Conservation (phyloP, 1,284 basidiomycete species). For the Caloboletus firmus region DNA sequence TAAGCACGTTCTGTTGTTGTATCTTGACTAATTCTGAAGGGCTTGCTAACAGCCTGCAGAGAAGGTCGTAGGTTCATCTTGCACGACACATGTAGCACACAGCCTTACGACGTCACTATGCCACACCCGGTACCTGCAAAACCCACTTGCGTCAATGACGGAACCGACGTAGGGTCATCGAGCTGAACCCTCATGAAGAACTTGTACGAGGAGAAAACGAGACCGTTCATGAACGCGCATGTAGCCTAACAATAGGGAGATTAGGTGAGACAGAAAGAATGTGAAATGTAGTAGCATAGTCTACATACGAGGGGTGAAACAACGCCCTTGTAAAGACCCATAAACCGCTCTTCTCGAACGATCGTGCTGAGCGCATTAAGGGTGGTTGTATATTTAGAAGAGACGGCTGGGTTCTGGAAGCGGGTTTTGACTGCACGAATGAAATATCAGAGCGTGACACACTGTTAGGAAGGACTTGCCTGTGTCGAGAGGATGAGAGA, state of each 20-base stretch:
- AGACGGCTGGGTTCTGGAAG: constrained; percentile 62
- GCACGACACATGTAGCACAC: not conserved
- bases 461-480: constrained; percentile 41
- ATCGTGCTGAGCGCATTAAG: constrained; percentile 64
- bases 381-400: constrained; percentile 58
- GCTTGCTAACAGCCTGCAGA: constrained; percentile 66
- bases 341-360: constrained; percentile 61
- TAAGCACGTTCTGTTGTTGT: constrained; percentile 65
- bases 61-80: not conserved
- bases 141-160: constrained; percentile 67
- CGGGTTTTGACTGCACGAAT: constrained; percentile 66
- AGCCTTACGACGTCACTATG: constrained; percentile 67
- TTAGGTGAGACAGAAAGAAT: not conserved
- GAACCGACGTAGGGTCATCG: constrained; percentile 42
- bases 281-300: not conserved
- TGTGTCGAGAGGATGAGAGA: constrained; percentile 76
- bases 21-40: constrained; percentile 88
- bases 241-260: constrained; percentile 47
- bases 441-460: not conserved
- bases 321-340: constrained; percentile 72
- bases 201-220: constrained; percentile 75
- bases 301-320: constrained; percentile 63
- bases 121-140: constrained; percentile 80
- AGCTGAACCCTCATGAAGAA: constrained; percentile 65
- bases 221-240: constrained; percentile 70